phyloP scores from a whole-genome alignment of 257 asterid genomes.

The Capsicum chinense region DNA sequence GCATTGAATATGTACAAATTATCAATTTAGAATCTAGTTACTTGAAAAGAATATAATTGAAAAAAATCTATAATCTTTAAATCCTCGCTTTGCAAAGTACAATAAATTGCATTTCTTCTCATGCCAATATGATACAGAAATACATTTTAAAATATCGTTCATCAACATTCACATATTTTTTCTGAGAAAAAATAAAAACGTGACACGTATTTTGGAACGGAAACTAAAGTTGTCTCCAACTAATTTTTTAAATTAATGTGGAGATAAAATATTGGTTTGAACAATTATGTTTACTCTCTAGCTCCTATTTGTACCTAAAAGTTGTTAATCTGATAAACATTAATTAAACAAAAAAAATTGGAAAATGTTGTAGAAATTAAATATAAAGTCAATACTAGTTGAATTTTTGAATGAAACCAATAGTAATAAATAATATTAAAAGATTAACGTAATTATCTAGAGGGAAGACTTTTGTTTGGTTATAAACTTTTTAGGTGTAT shows the following conservation, averaged over 20 bases:
- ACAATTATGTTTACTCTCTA: neutral
- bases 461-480: neutral
- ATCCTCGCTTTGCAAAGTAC: too few relatives aligned
- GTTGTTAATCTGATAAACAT: neutral
- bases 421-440: neutral
- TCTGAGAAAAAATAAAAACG: neutral
- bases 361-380: neutral
- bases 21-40: too few relatives aligned
- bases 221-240: neutral
- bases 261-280: neutral
- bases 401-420: conserved; percentile 23
- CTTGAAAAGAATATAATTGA: too few relatives aligned
- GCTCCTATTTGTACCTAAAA: neutral
- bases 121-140: neutral
- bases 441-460: neutral
- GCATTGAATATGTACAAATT: too few relatives aligned
- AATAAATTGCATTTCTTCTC: neutral
- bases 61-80: too few relatives aligned
- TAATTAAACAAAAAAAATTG: neutral
- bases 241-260: neutral
- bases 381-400: neutral
- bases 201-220: neutral
- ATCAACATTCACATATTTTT: neutral
- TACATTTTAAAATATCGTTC: neutral
- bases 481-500: neutral